Evolutionary conservation across 208 protist genomes (phyloP), one percentile per base, ranked within the genome.

Genomic region (Acanthamoeba royreba): DNA sequence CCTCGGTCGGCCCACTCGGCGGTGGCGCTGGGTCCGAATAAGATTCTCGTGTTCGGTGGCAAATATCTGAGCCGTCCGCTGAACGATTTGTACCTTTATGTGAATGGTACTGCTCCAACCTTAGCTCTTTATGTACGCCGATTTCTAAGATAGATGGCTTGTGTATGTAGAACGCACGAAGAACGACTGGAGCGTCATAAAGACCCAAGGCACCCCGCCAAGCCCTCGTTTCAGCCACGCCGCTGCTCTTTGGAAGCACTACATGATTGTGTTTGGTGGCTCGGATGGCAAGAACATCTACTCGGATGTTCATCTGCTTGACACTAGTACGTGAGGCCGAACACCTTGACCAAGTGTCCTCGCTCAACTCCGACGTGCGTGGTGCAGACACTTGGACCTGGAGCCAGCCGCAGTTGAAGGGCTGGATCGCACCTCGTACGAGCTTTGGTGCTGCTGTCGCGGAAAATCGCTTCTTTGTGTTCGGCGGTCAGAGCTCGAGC

Each of bases 181-280:
- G 77, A 86, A 86, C 46, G 77, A 86, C 42, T 86, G 77, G 77
- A 86, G 77, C 46, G 17, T 86, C n/a, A 55, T 86, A n/a, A 86
- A 86, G 77, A 49, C 77, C 43, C 77, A 86, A 45, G 77, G 77
- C 77, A 86, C 77, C 17, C 77, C 77, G 45, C 77, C 77, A 38
- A 55, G 45, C 46, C 45, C 77, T 25, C 77, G 77, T 35, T 86
- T 42, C 46, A 58, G 45, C 77, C 77, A 86, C 43, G 46, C 42
- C 43, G 77, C 77, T n/a, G 77, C 46, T 45, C 47, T 86, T 28
- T 86, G 77, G 45, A 55, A 55, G 45, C 42, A 86, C 42, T 58
- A 86, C 45, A 86, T 86, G 77, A 45, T 86, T 35, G 77, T 86
- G 42, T 86, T 58, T 38, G 77, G 77, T 45, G 77, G 77, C 4